phyloP scores from a whole-genome alignment of 2,329 filamentous ascomycete species.

The Penicillium sp. region DNA sequence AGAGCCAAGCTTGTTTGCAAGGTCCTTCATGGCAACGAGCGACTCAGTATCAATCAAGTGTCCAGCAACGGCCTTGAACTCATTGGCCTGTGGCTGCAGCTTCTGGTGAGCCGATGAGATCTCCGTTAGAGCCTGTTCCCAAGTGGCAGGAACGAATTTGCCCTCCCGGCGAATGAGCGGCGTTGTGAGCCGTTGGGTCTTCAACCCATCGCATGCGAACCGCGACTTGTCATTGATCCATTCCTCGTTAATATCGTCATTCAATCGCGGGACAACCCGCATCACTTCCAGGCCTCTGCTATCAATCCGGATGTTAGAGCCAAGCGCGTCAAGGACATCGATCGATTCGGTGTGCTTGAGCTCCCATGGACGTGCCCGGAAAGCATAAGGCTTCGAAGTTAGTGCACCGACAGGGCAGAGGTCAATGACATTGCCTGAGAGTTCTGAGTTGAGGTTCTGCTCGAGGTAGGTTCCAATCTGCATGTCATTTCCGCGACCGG shows the following conservation, averaged over 20 bases:
- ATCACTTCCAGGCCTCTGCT: constrained; percentile 93
- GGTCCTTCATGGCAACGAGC: constrained; percentile 92
- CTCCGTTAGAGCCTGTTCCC: constrained; percentile 92
- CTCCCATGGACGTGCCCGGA: constrained; percentile 95
- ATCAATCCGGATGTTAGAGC: constrained; percentile 93
- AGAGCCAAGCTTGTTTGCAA: constrained; percentile 93
- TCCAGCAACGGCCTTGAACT: constrained; percentile 93
- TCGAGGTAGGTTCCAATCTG: constrained; percentile 99
- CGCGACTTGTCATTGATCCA: constrained; percentile 99
- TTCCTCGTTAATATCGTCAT: constrained; percentile 98
- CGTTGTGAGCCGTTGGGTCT: constrained; percentile 92
- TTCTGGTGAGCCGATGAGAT: constrained; percentile 77
- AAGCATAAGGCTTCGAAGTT: constrained; percentile 96
- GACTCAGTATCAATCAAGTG: constrained; percentile 90
- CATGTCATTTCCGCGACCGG: constrained; percentile 92
- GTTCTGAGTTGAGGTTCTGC: constrained; percentile 85
- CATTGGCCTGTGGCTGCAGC: constrained; percentile 80
- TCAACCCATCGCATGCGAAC: constrained; percentile 94
- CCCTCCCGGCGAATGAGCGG: constrained; percentile 84
- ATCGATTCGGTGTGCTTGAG: constrained; percentile 94
- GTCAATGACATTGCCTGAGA: constrained; percentile 97
- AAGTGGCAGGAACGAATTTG: constrained; percentile 87
- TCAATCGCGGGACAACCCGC: constrained; percentile 86
- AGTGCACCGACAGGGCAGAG: constrained; percentile 96
- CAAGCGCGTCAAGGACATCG: constrained; percentile 88